A percentile compares a stretch with the other conserved stretches of the same genome.
These are phyloP conservation scores for Wallacemonas sp. DNA, from an alignment of 208 protist genomes.

Conservation along the genomic window DNA sequence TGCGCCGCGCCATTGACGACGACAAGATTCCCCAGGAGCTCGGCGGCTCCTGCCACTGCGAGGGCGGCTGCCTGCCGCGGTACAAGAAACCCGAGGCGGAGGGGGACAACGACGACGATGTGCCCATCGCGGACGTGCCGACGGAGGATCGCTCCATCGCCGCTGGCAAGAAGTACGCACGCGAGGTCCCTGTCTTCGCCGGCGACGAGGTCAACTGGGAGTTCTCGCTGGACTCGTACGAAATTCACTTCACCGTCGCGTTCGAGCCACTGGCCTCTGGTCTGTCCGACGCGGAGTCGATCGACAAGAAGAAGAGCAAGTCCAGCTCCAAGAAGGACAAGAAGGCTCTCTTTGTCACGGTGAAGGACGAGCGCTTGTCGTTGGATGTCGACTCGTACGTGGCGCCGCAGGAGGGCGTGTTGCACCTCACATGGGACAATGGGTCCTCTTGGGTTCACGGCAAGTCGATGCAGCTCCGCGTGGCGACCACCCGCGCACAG, in stretches of 20 bases:
- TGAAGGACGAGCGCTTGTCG: conserved; percentile 33
- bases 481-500: conserved; percentile 9
- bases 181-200: conserved; percentile 18
- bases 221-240: conserved; percentile 26
- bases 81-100: conserved; percentile 21
- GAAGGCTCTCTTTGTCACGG: background rate
- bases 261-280: conserved; percentile 16
- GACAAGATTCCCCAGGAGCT: conserved; percentile 65
- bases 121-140: conserved; percentile 15
- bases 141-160: conserved; percentile 43
- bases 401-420: conserved; percentile 19
- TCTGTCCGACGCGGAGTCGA: background rate
- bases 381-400: conserved; percentile 35
- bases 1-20: conserved; percentile 60
- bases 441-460: conserved; percentile 43
- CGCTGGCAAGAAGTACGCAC: conserved; percentile 46
- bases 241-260: conserved; percentile 36
- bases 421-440: conserved; percentile 54
- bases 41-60: conserved; percentile 56
- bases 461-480: conserved; percentile 35
- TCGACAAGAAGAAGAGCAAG: conserved; percentile 9
- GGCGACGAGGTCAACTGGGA: conserved; percentile 41
- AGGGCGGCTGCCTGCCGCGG: conserved; percentile 54
- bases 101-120: background rate
- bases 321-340: conserved; percentile 5